Base-by-base conservation (phyloP, 2,329 filamentous ascomycete genomes). In the Lanzia echinophila region DNA sequence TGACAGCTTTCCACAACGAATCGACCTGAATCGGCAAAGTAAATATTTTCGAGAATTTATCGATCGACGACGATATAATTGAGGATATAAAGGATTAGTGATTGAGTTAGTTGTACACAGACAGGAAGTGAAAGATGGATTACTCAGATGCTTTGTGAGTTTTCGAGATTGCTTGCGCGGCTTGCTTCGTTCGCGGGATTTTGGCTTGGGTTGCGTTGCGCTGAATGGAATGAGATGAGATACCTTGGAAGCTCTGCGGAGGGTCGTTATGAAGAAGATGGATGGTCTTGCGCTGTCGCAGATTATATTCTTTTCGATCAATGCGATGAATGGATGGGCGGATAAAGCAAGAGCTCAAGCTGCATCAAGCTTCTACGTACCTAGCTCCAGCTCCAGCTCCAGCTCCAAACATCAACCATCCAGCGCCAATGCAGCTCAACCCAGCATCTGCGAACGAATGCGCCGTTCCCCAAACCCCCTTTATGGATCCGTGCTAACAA, bases 91-190 rank as follows among this genome's bases (percentile, higher is more conserved):
- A 3, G 12, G 17, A 24, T 11, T 15, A 39, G 19, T 24, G n/a
- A 22, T 20, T 7, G 2, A 12, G 19, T 22, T 7, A 20, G 19
- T 6, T 42, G 22, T 13, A 42, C 8, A 22, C 19, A 19, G 39
- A 22, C 19, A 42, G 8, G 20, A 24, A 42, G 17, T n/a, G 3
- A 38, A 47, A 22, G 24, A 95, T 96, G 90, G 90, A 96, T 73
- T 88, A 90, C 77, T 92, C 89, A 60, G 90, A 95, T 74, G 85
- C 84, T 71, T 95, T 95, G 90, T 95, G 79, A 75, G 88, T 79
- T 59, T 47, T 28, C 43, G 50, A 51, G 41, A 47, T 17, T 46
- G 41, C 19, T 53, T 47, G 43, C 43, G 50, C 50, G 43, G 43
- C 50, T 47, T 41, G n/a, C n/a, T n/a, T 41, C 53, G 47, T 49